These are phyloP conservation scores for Trichoderma afroharzianum DNA, from an alignment of 2,329 filamentous ascomycete species.

Conservation along the genomic window DNA sequence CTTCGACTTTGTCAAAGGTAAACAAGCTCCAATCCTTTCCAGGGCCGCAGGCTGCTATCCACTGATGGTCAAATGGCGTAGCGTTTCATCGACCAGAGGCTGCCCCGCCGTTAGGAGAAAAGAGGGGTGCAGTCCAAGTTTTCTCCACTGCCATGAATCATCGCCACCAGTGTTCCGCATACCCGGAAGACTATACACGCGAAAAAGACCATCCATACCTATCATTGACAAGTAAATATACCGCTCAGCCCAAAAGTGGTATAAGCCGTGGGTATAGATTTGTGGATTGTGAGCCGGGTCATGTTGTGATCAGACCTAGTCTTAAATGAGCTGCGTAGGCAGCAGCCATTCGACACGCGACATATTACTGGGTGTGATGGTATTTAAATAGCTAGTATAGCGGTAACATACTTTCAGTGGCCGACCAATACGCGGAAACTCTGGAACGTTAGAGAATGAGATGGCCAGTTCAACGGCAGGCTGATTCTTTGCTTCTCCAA, in stretches of 20 bases:
- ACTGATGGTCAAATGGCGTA: neutral
- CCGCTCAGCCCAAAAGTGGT: neutral
- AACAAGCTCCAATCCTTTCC: neutral
- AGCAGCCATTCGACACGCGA: neutral
- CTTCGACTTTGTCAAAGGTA: neutral
- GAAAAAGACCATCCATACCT: neutral
- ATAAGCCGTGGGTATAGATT: neutral
- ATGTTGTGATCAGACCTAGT: neutral
- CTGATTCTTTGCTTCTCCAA: neutral
- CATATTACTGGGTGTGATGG: neutral
- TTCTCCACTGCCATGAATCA: neutral
- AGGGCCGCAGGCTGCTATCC: neutral
- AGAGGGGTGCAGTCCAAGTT: neutral
- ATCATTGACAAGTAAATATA: neutral
- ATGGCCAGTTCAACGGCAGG: neutral
- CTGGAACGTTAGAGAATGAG: neutral
- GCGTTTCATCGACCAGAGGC: neutral
- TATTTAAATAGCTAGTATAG: neutral
- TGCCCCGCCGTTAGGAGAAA: neutral
- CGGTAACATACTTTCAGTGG: neutral
- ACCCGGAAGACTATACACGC: neutral
- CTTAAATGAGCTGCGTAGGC: neutral
- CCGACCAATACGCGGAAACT: neutral
- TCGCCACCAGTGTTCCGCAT: neutral
- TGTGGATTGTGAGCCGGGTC: neutral